Percentiles rank a stretch among this genome's conserved stretches.
Evolutionary conservation across 306 rosid genomes (phyloP).

Genomic region (Trichosanthes cucumerina): DNA sequence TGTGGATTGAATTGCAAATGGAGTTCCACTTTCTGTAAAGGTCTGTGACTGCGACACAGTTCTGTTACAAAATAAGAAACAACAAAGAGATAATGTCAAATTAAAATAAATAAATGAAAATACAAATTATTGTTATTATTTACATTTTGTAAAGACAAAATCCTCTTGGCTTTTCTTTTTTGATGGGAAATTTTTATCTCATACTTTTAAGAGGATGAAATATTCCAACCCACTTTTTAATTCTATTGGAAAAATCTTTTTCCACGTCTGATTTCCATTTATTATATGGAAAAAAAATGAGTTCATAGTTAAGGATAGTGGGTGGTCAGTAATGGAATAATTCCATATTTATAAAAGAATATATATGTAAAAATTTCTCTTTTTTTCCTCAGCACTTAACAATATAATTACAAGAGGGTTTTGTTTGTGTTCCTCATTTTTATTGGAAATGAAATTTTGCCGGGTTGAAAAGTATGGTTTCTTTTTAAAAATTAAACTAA

Average conservation of each 20-base stretch:
- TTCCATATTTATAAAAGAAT: not conserved
- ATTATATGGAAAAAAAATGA: not conserved
- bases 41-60: slow-evolving; percentile 46
- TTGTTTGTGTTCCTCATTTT: not conserved
- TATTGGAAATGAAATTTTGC: not conserved
- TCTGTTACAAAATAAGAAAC: slow-evolving; percentile 31
- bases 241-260: not conserved
- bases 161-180: not conserved
- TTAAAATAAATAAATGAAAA: not conserved
- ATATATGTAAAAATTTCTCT: not conserved
- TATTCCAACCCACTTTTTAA: not conserved
- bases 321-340: not conserved
- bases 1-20: slow-evolving; percentile 49
- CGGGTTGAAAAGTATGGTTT: not conserved
- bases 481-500: not conserved
- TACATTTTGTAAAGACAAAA: not conserved
- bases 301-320: not conserved
- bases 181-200: not conserved
- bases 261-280: slow-evolving; percentile 7
- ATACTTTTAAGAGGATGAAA: not conserved
- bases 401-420: not conserved
- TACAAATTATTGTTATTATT: not conserved
- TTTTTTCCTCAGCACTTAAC: not conserved
- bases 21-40: slow-evolving; percentile 75
- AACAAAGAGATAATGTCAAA: slow-evolving; percentile 9